Percentiles rank a stretch among this genome's conserved stretches.
Conservation (phyloP, 2,329 filamentous ascomycete genomes). For the Ophiostoma australiae region DNA sequence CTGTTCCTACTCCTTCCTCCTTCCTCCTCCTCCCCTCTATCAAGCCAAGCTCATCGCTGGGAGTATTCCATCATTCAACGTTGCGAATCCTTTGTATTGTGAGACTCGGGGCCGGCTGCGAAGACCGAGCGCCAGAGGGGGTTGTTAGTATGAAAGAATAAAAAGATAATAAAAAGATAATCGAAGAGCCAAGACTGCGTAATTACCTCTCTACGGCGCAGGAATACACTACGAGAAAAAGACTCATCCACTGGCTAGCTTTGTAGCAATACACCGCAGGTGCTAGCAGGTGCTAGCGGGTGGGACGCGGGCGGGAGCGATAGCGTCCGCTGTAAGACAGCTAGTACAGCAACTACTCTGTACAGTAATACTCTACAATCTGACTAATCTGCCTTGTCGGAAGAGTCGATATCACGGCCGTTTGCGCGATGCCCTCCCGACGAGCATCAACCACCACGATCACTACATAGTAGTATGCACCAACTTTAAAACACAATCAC, state of each 20-base stretch:
- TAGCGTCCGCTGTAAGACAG: conserved; percentile 13
- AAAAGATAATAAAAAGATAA: not conserved
- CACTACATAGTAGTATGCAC: no score
- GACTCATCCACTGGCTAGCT: not conserved
- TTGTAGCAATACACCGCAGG: not conserved
- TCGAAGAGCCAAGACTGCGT: not conserved
- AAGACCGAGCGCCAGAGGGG: conserved; percentile 3
- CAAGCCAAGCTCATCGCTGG: not conserved
- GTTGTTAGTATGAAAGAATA: not conserved
- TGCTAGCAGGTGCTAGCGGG: not conserved
- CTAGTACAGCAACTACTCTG: not conserved
- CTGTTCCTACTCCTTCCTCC: not conserved
- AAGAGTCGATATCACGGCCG: conserved; percentile 1
- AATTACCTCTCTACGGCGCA: not conserved
- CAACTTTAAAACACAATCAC: no score
- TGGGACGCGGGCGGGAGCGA: conserved; percentile 12
- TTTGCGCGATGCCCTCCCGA: not conserved
- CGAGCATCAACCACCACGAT: not conserved
- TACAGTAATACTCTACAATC: not conserved
- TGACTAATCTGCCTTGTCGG: not conserved
- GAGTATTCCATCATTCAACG: not conserved
- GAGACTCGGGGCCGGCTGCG: not conserved
- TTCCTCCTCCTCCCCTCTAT: no score
- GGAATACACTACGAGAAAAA: not conserved
- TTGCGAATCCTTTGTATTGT: not conserved